These are phyloP conservation scores for Mycosphaerelloides madeirae DNA, from an alignment of 2,329 filamentous ascomycete species.

Conservation along the genomic window DNA sequence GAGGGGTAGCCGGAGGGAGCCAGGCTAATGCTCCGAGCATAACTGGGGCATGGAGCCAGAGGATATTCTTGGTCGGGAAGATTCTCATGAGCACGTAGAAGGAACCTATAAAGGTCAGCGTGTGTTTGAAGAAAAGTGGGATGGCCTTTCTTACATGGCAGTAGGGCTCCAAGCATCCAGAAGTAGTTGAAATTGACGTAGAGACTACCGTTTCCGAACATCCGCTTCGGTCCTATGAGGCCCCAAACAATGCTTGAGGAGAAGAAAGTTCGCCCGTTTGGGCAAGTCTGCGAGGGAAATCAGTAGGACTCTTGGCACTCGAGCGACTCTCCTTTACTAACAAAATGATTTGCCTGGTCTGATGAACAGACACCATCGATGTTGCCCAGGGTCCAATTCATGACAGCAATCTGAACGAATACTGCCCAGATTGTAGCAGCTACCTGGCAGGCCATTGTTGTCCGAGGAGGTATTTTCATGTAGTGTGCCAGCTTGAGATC, in stretches of 20 bases:
- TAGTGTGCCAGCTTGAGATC: conserved; percentile 85
- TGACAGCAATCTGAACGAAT: conserved; percentile 73
- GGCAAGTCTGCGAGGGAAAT: conserved; percentile 74
- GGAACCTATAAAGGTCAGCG: too few species aligned
- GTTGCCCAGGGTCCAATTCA: conserved; percentile 85
- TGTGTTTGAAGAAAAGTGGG: too few species aligned
- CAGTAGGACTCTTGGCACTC: too few species aligned
- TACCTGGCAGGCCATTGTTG: conserved; percentile 73
- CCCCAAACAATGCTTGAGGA: conserved; percentile 89
- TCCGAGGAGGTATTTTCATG: conserved; percentile 75
- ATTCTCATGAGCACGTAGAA: conserved; percentile 60
- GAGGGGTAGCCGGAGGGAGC: conserved; percentile 75
- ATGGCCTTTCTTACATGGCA: too few species aligned
- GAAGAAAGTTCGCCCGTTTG: conserved; percentile 82
- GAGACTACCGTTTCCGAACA: conserved; percentile 71
- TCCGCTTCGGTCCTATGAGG: conserved; percentile 71
- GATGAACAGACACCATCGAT: conserved; percentile 74
- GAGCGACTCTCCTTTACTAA: too few species aligned
- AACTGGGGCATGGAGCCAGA: conserved; percentile 51
- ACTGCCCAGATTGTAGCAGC: conserved; percentile 71
- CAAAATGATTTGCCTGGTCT: conserved; percentile 73
- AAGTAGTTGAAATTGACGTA: conserved; percentile 77
- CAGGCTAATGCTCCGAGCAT: conserved; percentile 77
- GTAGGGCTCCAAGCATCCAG: conserved; percentile 69
- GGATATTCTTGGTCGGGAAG: conserved; percentile 15